Conservation (phyloP, 1,139 yeast genomes). For the Pichia sp. region DNA sequence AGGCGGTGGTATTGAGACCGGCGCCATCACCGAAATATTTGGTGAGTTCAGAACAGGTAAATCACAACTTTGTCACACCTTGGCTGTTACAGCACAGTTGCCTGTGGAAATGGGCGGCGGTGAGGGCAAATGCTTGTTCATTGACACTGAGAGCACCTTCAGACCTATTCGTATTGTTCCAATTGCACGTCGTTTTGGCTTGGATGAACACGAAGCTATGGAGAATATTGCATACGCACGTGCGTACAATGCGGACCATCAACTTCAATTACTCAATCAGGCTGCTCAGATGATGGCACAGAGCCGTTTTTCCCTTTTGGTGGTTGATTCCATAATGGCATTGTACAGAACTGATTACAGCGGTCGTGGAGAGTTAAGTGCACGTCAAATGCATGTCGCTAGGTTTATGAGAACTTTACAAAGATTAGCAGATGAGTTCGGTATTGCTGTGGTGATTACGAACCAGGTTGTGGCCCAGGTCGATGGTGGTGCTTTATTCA, state of each 20-base stretch:
- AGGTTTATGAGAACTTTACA: constrained; percentile 88
- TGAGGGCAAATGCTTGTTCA: constrained; percentile 93
- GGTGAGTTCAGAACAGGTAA: constrained; percentile 99
- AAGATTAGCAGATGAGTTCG: constrained; percentile 94
- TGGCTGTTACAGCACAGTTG: constrained; percentile 94
- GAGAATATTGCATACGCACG: constrained; percentile 97
- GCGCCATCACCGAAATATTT: constrained; percentile 91
- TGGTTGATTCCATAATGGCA: constrained; percentile 96
- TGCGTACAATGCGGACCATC: constrained; percentile 97
- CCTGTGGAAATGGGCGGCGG: constrained; percentile 99
- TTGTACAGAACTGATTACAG: constrained; percentile 90
- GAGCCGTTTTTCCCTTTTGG: constrained; percentile 72
- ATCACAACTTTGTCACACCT: constrained; percentile 92
- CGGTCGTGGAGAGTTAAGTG: constrained; percentile 95
- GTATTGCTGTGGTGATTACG: constrained; percentile 96
- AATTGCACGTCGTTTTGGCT: constrained; percentile 86
- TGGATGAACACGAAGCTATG: constrained; percentile 90
- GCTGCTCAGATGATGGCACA: constrained; percentile 98
- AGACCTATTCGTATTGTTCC: constrained; percentile 87
- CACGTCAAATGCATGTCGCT: constrained; percentile 93
- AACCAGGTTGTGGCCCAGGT: constrained; percentile 98
- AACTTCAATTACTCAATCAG: constrained; percentile 74
- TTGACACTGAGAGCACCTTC: constrained; percentile 96
- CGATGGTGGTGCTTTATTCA: constrained; percentile 82
- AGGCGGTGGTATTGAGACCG: constrained; percentile 98